Percentiles rank a stretch among this genome's conserved stretches.
Conservation (phyloP, 257 asterid genomes). For the Mitragyna speciosa region DNA sequence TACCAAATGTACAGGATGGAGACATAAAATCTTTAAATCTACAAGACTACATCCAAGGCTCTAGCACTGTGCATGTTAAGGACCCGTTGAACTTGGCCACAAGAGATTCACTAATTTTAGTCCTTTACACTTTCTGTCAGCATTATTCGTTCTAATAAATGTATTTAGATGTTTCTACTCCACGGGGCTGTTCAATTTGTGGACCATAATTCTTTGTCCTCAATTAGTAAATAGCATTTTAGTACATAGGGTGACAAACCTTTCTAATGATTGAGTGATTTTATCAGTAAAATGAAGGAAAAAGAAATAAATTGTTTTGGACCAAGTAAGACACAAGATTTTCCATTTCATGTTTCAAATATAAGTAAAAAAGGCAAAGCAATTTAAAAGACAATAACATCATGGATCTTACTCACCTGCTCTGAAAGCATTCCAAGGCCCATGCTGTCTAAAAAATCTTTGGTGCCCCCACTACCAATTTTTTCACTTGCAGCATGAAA, state of each 20-base stretch:
- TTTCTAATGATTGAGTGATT: not conserved
- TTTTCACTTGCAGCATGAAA: constrained; percentile 38
- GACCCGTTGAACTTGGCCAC: not conserved
- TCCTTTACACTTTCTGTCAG: not conserved
- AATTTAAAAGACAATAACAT: constrained; percentile 2
- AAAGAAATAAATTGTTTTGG: not conserved
- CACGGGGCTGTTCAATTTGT: not conserved
- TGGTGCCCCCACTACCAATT: constrained; percentile 40
- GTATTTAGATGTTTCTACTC: not conserved
- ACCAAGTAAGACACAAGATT: not conserved
- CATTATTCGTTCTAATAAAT: not conserved
- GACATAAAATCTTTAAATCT: not conserved
- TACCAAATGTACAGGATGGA: not conserved
- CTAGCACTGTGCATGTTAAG: not conserved
- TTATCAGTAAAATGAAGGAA: not conserved
- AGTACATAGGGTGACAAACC: not conserved
- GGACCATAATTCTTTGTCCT: not conserved
- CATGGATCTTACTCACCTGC: constrained; percentile 46
- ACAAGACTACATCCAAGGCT: not conserved
- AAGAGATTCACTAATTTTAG: not conserved
- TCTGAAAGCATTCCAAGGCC: constrained; percentile 56
- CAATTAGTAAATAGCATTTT: not conserved
- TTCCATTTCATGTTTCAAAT: not conserved
- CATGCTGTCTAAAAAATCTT: constrained; percentile 62
- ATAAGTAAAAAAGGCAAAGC: not conserved